These are phyloP conservation scores for Trametes gibbosa DNA, from an alignment of 768 basidiomycete species.

Conservation along the genomic window DNA sequence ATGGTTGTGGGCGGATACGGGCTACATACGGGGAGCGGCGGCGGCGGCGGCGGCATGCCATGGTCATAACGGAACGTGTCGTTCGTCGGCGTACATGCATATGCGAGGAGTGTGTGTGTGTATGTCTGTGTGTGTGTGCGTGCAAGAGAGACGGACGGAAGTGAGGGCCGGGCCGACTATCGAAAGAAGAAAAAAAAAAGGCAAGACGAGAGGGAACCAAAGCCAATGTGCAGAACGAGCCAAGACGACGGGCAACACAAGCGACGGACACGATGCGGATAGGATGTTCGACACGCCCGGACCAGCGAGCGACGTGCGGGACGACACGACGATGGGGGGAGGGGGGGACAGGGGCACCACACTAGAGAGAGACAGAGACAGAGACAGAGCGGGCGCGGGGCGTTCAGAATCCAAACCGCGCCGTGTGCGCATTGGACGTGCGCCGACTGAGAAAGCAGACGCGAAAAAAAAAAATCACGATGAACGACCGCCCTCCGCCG, in stretches of 20 bases:
- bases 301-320: no score
- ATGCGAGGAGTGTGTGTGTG: not conserved
- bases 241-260: not conserved
- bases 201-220: not conserved
- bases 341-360: no score
- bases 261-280: not conserved
- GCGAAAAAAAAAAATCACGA: not conserved
- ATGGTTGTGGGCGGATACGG: not conserved
- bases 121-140: not conserved
- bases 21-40: conserved; percentile 1
- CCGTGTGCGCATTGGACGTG: conserved; percentile 2
- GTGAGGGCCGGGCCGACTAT: not conserved
- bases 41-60: not conserved
- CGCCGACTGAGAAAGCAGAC: conserved; percentile 13
- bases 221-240: not conserved
- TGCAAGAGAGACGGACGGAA: not conserved
- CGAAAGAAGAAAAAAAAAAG: not conserved
- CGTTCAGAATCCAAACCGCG: not conserved
- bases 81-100: not conserved
- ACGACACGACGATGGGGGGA: not conserved
- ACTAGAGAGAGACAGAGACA: no score
- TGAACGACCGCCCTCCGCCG: conserved; percentile 2
- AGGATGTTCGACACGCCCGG: no score
- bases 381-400: not conserved
- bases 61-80: conserved; percentile 5